A percentile compares a stretch with the other conserved stretches of the same genome.
Evolutionary conservation across 1,284 basidiomycete genomes (phyloP).

Genomic region (Microbotryum silenes-acaulis): DNA sequence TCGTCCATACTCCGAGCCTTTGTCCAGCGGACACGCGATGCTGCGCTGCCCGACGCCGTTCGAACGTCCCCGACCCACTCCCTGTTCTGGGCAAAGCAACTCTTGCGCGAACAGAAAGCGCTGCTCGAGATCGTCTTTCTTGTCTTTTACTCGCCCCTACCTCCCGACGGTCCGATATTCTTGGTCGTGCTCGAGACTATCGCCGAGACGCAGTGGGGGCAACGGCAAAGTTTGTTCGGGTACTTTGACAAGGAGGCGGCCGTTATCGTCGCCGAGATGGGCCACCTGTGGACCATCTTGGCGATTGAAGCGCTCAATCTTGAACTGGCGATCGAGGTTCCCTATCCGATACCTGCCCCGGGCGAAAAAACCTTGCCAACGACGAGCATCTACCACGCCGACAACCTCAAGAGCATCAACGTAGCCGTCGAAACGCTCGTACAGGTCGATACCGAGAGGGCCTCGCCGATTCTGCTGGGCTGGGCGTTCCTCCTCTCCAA

Average conservation of each 20-base stretch:
- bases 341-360: conserved; percentile 51
- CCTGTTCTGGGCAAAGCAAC: conserved; percentile 69
- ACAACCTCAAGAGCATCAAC: conserved; percentile 47
- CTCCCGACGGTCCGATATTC: conserved; percentile 57
- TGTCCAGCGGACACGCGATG: conserved; percentile 47
- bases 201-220: conserved; percentile 60
- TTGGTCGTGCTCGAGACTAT: conserved; percentile 57
- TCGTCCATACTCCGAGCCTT: conserved; percentile 51
- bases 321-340: conserved; percentile 53
- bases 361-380: conserved; percentile 45
- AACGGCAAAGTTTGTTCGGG: conserved; percentile 56
- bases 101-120: conserved; percentile 65
- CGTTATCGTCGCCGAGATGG: conserved; percentile 58
- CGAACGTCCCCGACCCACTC: conserved; percentile 54
- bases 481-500: conserved; percentile 64
- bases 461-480: conserved; percentile 60
- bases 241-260: conserved; percentile 59
- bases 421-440: conserved; percentile 50
- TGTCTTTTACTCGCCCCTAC: conserved; percentile 60
- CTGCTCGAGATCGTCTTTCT: conserved; percentile 76
- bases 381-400: conserved; percentile 43
- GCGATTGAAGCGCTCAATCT: conserved; percentile 71
- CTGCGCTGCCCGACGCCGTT: conserved; percentile 50
- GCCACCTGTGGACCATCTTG: conserved; percentile 65
- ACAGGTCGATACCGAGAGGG: conserved; percentile 51